phyloP scores from a whole-genome alignment of 1,284 basidiomycete species.

The Microbotryum saponariae region DNA sequence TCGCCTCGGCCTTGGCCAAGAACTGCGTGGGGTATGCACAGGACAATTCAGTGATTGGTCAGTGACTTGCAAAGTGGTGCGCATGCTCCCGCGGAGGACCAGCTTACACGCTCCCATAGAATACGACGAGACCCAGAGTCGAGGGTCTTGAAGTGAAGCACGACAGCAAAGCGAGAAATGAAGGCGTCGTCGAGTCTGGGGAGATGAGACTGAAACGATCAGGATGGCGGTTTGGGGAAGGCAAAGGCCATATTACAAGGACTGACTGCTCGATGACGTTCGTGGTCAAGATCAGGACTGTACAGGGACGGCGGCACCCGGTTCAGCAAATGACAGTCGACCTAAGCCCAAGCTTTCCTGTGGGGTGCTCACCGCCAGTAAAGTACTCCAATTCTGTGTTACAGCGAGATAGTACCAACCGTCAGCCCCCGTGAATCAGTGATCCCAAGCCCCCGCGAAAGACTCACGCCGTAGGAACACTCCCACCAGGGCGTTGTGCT shows the following conservation, averaged over 20 bases:
- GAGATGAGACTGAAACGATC: too few species aligned
- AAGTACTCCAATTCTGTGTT: constrained; percentile 29
- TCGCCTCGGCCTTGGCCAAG: neutral
- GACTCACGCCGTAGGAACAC: constrained; percentile 24
- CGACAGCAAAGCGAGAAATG: constrained; percentile 28
- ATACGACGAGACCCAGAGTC: constrained; percentile 11
- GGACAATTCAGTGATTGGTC: neutral
- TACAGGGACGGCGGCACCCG: too few species aligned
- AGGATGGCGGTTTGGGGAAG: too few species aligned
- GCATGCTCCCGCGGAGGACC: too few species aligned
- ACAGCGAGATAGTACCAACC: neutral
- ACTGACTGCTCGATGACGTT: constrained; percentile 17
- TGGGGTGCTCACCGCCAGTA: constrained; percentile 6
- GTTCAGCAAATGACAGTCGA: too few species aligned
- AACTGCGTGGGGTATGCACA: constrained; percentile 1
- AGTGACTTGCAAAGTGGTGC: too few species aligned
- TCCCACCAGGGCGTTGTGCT: constrained; percentile 23
- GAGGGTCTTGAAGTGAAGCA: constrained; percentile 24
- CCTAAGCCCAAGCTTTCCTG: too few species aligned
- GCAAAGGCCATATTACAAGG: neutral
- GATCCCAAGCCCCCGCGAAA: too few species aligned
- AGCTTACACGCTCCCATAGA: constrained; percentile 15
- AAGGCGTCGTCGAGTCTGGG: constrained; percentile 29
- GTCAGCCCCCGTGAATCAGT: too few species aligned
- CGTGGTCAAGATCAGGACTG: constrained; percentile 28